Evolutionary conservation across 768 basidiomycete genomes (phyloP).

Genomic region (Boletus reticuloceps): DNA sequence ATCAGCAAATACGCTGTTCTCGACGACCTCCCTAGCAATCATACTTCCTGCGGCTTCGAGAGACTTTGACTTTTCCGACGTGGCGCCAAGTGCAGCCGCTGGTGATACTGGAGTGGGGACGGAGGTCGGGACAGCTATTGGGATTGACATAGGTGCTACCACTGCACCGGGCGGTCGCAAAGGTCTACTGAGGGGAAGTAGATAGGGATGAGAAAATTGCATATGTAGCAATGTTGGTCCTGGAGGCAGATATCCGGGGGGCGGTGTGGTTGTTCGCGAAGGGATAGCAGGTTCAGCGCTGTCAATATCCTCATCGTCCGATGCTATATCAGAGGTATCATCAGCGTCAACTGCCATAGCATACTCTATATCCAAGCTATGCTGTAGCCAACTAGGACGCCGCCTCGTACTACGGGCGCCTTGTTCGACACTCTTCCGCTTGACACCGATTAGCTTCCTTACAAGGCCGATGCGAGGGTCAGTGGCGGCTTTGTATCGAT

Average conservation of each 20-base stretch:
- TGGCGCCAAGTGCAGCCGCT: slow-evolving; percentile 61
- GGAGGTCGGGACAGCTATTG: slow-evolving; percentile 41
- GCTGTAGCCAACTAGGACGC: slow-evolving; percentile 43
- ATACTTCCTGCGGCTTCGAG: slow-evolving; percentile 65
- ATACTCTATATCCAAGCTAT: slow-evolving; percentile 48
- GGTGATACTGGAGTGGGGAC: slow-evolving; percentile 87
- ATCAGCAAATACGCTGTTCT: slow-evolving; percentile 68
- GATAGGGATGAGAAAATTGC: slow-evolving; percentile 59
- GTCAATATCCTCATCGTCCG: slow-evolving; percentile 41
- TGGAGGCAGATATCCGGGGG: slow-evolving; percentile 65
- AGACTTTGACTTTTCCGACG: slow-evolving; percentile 63
- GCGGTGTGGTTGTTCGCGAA: slow-evolving; percentile 66
- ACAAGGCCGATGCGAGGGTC: slow-evolving; percentile 73
- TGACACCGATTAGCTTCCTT: slow-evolving; percentile 64
- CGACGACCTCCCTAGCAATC: slow-evolving; percentile 67
- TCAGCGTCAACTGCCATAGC: slow-evolving; percentile 33
- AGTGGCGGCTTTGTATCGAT: slow-evolving; percentile 57
- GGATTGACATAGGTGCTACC: slow-evolving; percentile 44
- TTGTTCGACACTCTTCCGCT: slow-evolving; percentile 54
- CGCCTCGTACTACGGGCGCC: slow-evolving; percentile 34
- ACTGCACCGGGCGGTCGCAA: slow-evolving; percentile 58
- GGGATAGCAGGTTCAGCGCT: slow-evolving; percentile 19
- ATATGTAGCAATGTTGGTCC: slow-evolving; percentile 68
- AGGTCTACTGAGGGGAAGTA: slow-evolving; percentile 62
- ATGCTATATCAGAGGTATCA: slow-evolving; percentile 39